Evolutionary conservation across 2,329 filamentous ascomycete species (phyloP), one percentile per base, ranked within the genome.

Genomic region (Fusarium torreyae): DNA sequence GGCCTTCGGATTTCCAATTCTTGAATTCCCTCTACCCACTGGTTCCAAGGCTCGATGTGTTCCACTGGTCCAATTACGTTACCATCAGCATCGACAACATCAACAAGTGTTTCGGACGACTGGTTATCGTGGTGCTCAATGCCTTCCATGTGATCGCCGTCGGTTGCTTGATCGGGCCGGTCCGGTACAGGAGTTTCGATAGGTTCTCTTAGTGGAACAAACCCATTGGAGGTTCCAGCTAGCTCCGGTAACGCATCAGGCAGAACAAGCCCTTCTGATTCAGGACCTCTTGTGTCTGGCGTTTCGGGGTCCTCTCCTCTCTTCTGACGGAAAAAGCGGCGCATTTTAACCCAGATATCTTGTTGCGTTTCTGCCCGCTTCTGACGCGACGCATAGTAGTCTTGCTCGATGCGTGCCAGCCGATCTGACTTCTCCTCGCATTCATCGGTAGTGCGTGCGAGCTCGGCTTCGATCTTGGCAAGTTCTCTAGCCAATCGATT

Each of bases 81-180:
- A n/a, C 81, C 82, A 5, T 80, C 76, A 0, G 77, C 72, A 58
- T 81, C 79, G 20, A 78, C 65, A 3, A 85, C 76, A 38, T 82
- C 69, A 7, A 80, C 78, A 2, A 81, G 70, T 15, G 44, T 57
- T 26, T 73, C 66, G 7, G 66, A 39, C 9, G 52, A 33, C 31
- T 58, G 58, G 15, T 64, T 36, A 24, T 46, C 55, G 24, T 74
- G 52, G 9, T 62, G 44, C 42, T 66, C 67, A 42, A 72, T 52
- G 5, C 65, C 73, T 24, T 75, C 71, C 68, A 73, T 74, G 11
- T 52, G 48, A 28, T 63, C 54, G 5, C 55, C 61, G 17, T 68
- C 61, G 4, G 50, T 52, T 20, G 17, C 43, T 28, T 38, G 54
- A 13, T 20, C 20, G 10, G 50, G n/a, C 31, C 15, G 39, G 28